phyloP scores from a whole-genome alignment of 2,329 filamentous ascomycete genomes.

The Dissoconium aciculare region DNA sequence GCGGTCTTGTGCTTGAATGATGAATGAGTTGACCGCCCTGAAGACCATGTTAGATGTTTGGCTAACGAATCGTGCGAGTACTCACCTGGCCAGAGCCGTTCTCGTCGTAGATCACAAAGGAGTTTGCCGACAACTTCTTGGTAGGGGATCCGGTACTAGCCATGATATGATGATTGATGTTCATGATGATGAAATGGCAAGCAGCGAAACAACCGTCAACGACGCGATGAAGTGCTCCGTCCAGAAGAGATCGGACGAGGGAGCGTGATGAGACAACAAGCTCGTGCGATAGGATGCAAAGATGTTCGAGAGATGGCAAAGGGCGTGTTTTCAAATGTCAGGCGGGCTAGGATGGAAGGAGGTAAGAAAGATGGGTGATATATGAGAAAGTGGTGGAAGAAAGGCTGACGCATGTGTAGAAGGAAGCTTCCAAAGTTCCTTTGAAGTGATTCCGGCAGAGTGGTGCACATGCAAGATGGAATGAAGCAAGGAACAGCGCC shows the following conservation, averaged over 20 bases:
- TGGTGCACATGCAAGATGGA: no score
- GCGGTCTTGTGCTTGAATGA: slow-evolving; percentile 12
- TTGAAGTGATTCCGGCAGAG: no score
- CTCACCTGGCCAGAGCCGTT: slow-evolving; percentile 11
- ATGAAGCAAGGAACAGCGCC: no score
- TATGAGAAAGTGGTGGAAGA: no score
- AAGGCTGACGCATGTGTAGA: no score
- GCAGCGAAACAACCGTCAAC: not conserved
- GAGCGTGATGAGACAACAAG: not conserved
- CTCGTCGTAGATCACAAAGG: slow-evolving; percentile 14
- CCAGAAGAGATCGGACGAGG: not conserved
- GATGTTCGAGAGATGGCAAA: no score
- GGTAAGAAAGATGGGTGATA: no score
- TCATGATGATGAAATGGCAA: slow-evolving; percentile 1
- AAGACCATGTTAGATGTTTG: slow-evolving; percentile 7
- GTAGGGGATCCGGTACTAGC: slow-evolving; percentile 13
- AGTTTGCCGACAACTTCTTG: slow-evolving; percentile 12
- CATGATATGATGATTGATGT: slow-evolving; percentile 7
- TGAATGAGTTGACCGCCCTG: slow-evolving; percentile 13
- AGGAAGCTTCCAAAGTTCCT: no score
- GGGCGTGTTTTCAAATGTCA: no score
- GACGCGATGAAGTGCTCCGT: not conserved
- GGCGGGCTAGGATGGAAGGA: no score
- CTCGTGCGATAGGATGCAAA: no score
- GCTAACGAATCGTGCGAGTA: slow-evolving; percentile 4